phyloP scores from a whole-genome alignment of 31 red algal species.

The Bonnemaisonia californica region DNA sequence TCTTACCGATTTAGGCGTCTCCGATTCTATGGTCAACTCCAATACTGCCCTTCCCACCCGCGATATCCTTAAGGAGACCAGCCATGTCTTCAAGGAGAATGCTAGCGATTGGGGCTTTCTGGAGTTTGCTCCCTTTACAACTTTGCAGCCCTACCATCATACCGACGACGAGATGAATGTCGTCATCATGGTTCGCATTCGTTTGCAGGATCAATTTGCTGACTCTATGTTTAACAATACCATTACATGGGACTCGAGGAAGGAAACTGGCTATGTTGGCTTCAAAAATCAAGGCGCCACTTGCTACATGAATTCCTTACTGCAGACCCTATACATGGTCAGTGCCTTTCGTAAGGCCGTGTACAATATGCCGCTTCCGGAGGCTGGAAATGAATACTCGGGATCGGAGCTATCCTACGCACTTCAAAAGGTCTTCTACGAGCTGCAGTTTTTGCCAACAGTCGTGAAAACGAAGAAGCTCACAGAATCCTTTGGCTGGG shows the following conservation, averaged over 20 bases:
- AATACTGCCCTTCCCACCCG: neutral
- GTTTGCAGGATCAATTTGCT: conserved; percentile 45
- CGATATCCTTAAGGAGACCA: conserved; percentile 62
- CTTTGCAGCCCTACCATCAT: conserved; percentile 47
- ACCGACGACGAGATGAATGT: conserved; percentile 55
- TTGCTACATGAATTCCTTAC: conserved; percentile 98
- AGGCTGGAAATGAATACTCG: conserved; percentile 57
- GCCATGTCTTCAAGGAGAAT: conserved; percentile 80
- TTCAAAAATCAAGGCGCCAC: conserved; percentile 98
- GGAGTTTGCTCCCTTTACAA: conserved; percentile 81
- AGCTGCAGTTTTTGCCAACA: conserved; percentile 81
- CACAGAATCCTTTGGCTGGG: conserved; percentile 96
- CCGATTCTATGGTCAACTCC: neutral
- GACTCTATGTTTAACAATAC: conserved; percentile 37
- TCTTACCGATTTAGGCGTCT: neutral
- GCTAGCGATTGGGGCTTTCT: conserved; percentile 97
- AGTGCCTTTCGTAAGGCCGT: conserved; percentile 93
- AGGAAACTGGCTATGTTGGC: conserved; percentile 94
- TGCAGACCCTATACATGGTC: conserved; percentile 95
- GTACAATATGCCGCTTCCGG: conserved; percentile 83
- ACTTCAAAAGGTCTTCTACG: conserved; percentile 96
- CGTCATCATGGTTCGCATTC: conserved; percentile 69
- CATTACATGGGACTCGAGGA: conserved; percentile 72
- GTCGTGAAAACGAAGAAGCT: conserved; percentile 96
- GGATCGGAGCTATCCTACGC: conserved; percentile 79